Percentiles rank a stretch among this genome's conserved stretches.
phyloP scores from a whole-genome alignment of 768 basidiomycete species.

The Kwoniella sp. region DNA sequence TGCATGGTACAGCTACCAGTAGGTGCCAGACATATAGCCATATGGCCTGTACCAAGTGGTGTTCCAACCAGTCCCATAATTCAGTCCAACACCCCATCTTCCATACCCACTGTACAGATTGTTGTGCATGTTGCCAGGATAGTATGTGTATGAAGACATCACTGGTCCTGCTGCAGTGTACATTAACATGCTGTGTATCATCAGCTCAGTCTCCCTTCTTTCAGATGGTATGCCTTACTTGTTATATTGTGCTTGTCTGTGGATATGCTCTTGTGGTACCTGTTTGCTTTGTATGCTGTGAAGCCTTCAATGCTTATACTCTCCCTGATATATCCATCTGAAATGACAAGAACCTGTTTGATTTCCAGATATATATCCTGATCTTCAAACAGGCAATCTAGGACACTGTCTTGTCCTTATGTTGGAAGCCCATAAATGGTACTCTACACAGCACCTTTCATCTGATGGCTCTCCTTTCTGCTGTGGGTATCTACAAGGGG shows the following conservation, averaged over 20 bases:
- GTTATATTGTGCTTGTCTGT: not conserved
- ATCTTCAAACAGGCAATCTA: too few species aligned
- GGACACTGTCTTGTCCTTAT: too few species aligned
- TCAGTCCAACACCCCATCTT: slow-evolving; percentile 33
- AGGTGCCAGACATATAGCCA: slow-evolving; percentile 32
- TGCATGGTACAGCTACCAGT: too few species aligned
- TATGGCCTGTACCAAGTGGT: slow-evolving; percentile 26
- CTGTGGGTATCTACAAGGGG: not conserved
- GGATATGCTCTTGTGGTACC: not conserved
- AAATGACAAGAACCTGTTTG: too few species aligned
- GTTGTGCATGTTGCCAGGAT: slow-evolving; percentile 19
- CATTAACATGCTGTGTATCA: slow-evolving; percentile 9
- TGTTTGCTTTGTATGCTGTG: not conserved
- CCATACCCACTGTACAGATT: slow-evolving; percentile 30
- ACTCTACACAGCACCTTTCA: too few species aligned
- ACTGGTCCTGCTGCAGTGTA: slow-evolving; percentile 20
- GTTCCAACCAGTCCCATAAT: slow-evolving; percentile 28
- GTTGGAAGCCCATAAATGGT: too few species aligned
- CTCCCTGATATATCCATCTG: too few species aligned
- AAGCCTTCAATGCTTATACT: not conserved
- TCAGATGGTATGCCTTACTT: not conserved
- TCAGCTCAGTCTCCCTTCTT: not conserved
- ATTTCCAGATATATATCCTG: too few species aligned
- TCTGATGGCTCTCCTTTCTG: too few species aligned
- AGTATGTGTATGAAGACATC: slow-evolving; percentile 13